Percentiles rank a stretch among this genome's conserved stretches.
These are phyloP conservation scores for Deinandra increscens DNA, from an alignment of 129 eudicot genomes.

Conservation along the genomic window DNA sequence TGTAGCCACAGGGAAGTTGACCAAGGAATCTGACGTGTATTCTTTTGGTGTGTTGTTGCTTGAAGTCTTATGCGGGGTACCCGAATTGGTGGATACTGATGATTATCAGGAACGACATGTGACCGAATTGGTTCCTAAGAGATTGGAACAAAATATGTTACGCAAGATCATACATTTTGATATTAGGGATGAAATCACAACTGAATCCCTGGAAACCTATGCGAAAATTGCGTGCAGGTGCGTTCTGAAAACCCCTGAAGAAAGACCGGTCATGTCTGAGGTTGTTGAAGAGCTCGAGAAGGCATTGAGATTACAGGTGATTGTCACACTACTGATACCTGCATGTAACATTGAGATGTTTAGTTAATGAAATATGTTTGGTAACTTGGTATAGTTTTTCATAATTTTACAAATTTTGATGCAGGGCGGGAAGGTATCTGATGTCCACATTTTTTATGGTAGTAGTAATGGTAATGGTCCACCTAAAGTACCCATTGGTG, in stretches of 20 bases:
- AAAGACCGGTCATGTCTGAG: conserved; percentile 27
- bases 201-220: conserved; percentile 34
- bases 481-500: not conserved
- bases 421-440: conserved; percentile 15
- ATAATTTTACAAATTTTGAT: conserved; percentile 8
- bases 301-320: conserved; percentile 35
- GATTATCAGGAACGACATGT: conserved; percentile 39
- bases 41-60: conserved; percentile 39
- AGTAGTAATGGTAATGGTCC: conserved; percentile 9
- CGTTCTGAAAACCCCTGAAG: conserved; percentile 21
- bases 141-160: conserved; percentile 29
- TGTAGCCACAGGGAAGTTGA: conserved; percentile 13
- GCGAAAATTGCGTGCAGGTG: conserved; percentile 31
- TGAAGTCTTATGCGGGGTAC: conserved; percentile 39
- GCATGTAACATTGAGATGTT: not conserved
- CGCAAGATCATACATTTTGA: conserved; percentile 35
- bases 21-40: conserved; percentile 33
- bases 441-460: not conserved
- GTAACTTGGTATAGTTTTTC: not conserved
- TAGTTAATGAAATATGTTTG: not conserved
- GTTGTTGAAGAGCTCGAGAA: conserved; percentile 32
- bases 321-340: not conserved
- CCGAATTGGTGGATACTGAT: conserved; percentile 36
- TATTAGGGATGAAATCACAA: conserved; percentile 29
- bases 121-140: conserved; percentile 36